phyloP scores from a whole-genome alignment of 345 rosid species.

The Aegle marmelos region DNA sequence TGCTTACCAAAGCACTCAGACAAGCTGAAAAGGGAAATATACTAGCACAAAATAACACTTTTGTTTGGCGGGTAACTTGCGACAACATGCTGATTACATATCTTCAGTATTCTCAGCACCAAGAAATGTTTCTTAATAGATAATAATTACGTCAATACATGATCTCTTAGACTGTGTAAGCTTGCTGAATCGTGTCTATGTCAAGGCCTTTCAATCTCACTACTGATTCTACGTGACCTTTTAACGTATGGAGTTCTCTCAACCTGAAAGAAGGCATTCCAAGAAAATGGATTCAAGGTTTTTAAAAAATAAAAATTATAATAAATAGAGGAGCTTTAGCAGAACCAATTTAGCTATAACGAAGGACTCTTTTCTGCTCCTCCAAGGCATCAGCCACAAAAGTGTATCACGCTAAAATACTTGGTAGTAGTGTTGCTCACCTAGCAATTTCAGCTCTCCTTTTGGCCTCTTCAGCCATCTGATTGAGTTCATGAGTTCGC shows the following conservation, averaged over 20 bases:
- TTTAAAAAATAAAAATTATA: not conserved
- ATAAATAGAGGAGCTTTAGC: not conserved
- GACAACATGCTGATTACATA: conserved; percentile 15
- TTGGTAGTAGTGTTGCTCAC: conserved; percentile 27
- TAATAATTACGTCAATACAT: not conserved
- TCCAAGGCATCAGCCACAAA: not conserved
- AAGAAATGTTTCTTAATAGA: not conserved
- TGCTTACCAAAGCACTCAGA: not conserved
- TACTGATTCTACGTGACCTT: conserved; percentile 97
- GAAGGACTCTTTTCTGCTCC: not conserved
- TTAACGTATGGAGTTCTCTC: conserved; percentile 90
- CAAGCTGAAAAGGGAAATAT: not conserved
- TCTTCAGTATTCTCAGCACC: conserved; percentile 8
- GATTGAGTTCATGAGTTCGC: conserved; percentile 84
- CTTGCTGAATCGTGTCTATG: conserved; percentile 96
- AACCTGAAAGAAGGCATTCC: conserved; percentile 42
- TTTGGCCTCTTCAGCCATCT: conserved; percentile 98
- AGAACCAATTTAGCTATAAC: not conserved
- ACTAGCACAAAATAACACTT: not conserved
- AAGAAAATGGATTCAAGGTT: not conserved
- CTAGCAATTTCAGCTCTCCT: conserved; percentile 98
- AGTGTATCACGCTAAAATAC: not conserved
- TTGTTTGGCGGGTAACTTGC: not conserved
- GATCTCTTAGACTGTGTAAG: conserved; percentile 70
- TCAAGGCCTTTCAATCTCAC: conserved; percentile 91